Base-by-base conservation (phyloP, 1,284 basidiomycete species). In the Ganoderma leucocontextum region DNA sequence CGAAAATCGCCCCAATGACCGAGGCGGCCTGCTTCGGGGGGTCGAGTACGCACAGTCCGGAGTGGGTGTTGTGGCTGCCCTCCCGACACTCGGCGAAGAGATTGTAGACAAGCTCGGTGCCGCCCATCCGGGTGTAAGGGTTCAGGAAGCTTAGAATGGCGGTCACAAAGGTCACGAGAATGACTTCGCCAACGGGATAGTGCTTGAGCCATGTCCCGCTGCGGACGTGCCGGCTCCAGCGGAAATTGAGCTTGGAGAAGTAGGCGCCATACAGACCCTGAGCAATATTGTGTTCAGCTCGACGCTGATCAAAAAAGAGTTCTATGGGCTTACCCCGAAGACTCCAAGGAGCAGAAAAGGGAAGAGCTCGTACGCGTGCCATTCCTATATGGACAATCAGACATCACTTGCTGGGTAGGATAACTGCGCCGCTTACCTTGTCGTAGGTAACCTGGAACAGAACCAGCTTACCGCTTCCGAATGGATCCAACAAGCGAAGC, bases 261-360 rank as follows among this genome's bases (percentile, higher is more conserved):
- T 92, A 91, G 17, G 96, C 97, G 8, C 97, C 97, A 77, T 97
- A 99, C 19, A 98, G 79, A 12, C 97, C 97, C 93, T 94, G 74
- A 19, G 29, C 39, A 2, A 13, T 0, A 44, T 5, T 2, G 7
- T 9, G 8, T n/a, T 66, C 47, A 64, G 49, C 22, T 42, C 2
- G 13, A 29, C 1, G 10, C 22, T 22, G 15, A 39, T 19, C n/a
- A 29, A 22, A 8, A n/a, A n/a, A 29, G 12, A 9, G 4, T n/a
- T 29, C 8, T 41, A 10, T 36, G 19, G 1, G 75, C 86, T 65
- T 81, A 94, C 93, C 22, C 96, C 96, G 73, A 97, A 90, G 42
- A 96, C 83, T 9, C 97, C 97, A 15, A 99, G 86, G 39, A 96
- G 77, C 15, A 97, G 78, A 80, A 98, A 99, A 42, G 94, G 92